Evolutionary conservation across 495 filamentous ascomycete species (phyloP).

Genomic region (Podospora pseudoanserina): DNA sequence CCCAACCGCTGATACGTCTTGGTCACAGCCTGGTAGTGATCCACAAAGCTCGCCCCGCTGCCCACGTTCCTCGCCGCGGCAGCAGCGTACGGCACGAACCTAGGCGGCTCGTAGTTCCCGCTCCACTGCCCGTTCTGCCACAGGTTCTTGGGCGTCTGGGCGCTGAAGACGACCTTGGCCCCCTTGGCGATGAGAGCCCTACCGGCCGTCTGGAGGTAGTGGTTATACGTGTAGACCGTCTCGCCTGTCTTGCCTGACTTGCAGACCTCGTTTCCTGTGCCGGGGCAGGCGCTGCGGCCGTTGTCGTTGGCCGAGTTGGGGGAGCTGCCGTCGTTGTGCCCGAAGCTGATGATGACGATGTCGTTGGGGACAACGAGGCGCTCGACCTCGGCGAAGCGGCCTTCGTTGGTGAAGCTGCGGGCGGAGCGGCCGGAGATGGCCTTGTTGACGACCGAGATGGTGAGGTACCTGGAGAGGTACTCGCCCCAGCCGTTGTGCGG

Average conservation of each 20-base stretch:
- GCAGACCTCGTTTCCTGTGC: slow-evolving; percentile 54
- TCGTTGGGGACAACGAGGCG: slow-evolving; percentile 47
- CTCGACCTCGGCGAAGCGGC: slow-evolving; percentile 55
- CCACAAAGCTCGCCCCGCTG: slow-evolving; percentile 51
- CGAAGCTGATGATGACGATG: slow-evolving; percentile 60
- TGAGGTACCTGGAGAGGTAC: slow-evolving; percentile 50
- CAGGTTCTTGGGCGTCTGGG: slow-evolving; percentile 59
- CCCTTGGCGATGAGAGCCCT: slow-evolving; percentile 53
- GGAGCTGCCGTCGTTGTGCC: slow-evolving; percentile 64
- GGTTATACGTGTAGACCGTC: slow-evolving; percentile 53
- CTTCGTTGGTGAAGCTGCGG: slow-evolving; percentile 58
- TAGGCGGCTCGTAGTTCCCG: slow-evolving; percentile 36
- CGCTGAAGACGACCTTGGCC: slow-evolving; percentile 58
- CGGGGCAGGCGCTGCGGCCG: slow-evolving; percentile 56
- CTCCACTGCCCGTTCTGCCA: slow-evolving; percentile 55
- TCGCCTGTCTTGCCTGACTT: slow-evolving; percentile 46
- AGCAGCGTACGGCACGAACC: slow-evolving; percentile 58
- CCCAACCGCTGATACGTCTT: slow-evolving; percentile 50
- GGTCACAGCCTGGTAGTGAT: slow-evolving; percentile 57
- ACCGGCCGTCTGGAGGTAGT: slow-evolving; percentile 55
- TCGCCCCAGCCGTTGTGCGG: slow-evolving; percentile 50
- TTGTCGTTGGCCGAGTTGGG: slow-evolving; percentile 53
- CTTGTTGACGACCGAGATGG: slow-evolving; percentile 51
- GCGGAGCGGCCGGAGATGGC: slow-evolving; percentile 58
- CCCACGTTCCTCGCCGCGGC: slow-evolving; percentile 44